phyloP scores from a whole-genome alignment of 257 asterid species.

The Euphrasia confusa region DNA sequence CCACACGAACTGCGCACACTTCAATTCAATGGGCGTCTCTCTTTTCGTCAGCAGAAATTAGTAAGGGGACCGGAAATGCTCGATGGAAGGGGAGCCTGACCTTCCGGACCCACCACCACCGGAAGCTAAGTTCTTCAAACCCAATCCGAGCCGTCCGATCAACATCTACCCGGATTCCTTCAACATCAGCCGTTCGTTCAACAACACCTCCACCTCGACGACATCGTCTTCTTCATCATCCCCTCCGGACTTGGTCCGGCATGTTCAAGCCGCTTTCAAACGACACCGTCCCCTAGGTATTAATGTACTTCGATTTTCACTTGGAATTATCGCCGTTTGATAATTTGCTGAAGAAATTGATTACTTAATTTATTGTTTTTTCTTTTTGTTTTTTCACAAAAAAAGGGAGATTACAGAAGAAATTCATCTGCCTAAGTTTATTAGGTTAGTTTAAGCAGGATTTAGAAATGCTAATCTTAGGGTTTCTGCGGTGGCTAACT shows the following conservation, averaged over 20 bases:
- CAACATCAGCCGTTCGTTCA: constrained; percentile 43
- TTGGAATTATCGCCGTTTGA: no score
- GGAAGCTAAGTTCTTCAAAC: constrained; percentile 36
- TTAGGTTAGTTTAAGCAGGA: no score
- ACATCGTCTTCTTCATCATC: constrained; percentile 58
- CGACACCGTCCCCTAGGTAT: constrained; percentile 84
- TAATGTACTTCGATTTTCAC: no score
- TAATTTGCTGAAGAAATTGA: no score
- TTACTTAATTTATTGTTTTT: background rate
- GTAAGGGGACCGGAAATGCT: constrained; percentile 29
- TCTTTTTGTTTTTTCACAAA: no score
- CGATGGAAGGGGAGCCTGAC: constrained; percentile 85
- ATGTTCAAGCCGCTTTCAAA: constrained; percentile 71
- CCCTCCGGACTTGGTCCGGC: constrained; percentile 64
- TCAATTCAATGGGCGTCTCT: no score
- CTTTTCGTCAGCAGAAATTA: no score
- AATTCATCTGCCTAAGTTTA: background rate
- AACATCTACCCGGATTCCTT: constrained; percentile 48
- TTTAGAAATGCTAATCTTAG: background rate
- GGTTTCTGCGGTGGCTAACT: constrained; percentile 14
- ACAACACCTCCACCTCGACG: constrained; percentile 44
- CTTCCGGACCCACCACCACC: constrained; percentile 53
- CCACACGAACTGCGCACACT: no score
- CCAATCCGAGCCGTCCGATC: constrained; percentile 51
- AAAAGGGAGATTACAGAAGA: no score